Evolutionary conservation across 805 yeast genomes (phyloP).

Genomic region (Dipodascus geniculatus): DNA sequence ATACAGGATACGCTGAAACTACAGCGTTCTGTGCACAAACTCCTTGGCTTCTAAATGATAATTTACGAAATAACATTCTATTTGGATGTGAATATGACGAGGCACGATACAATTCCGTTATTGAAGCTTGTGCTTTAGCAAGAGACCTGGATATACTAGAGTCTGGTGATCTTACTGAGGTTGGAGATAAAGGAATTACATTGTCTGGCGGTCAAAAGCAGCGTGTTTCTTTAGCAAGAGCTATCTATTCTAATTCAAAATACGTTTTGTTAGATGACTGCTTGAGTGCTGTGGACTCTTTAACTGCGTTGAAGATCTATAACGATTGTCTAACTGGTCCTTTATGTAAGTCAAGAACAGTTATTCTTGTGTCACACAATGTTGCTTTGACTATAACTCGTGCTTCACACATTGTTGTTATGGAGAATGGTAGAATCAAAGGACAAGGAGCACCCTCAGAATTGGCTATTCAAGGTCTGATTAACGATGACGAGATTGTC

Average conservation of each 20-base stretch:
- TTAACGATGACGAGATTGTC: conserved; percentile 80
- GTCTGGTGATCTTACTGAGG: conserved; percentile 86
- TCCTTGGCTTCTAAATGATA: conserved; percentile 91
- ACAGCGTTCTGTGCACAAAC: conserved; percentile 95
- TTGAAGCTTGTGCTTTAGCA: conserved; percentile 78
- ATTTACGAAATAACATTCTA: conserved; percentile 70
- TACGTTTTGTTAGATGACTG: conserved; percentile 86
- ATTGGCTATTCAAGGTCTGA: conserved; percentile 52
- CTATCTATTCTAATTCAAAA: conserved; percentile 75
- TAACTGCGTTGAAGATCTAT: conserved; percentile 88
- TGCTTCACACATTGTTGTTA: conserved; percentile 67
- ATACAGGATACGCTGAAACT: conserved; percentile 76
- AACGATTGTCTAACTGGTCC: conserved; percentile 86
- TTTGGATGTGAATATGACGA: conserved; percentile 66
- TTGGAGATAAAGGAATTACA: conserved; percentile 95
- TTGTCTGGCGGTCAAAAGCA: conserved; percentile 97
- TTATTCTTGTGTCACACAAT: conserved; percentile 86
- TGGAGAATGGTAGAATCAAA: conserved; percentile 75
- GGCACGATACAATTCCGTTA: conserved; percentile 63
- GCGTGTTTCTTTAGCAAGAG: conserved; percentile 90
- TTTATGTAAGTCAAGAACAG: conserved; percentile 74
- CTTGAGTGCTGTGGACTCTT: conserved; percentile 93
- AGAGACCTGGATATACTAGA: conserved; percentile 81
- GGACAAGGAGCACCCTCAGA: conserved; percentile 68
- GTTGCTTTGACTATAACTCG: conserved; percentile 76